Base-by-base conservation (phyloP, 2,329 filamentous ascomycete species). In the Eutypa lata region DNA sequence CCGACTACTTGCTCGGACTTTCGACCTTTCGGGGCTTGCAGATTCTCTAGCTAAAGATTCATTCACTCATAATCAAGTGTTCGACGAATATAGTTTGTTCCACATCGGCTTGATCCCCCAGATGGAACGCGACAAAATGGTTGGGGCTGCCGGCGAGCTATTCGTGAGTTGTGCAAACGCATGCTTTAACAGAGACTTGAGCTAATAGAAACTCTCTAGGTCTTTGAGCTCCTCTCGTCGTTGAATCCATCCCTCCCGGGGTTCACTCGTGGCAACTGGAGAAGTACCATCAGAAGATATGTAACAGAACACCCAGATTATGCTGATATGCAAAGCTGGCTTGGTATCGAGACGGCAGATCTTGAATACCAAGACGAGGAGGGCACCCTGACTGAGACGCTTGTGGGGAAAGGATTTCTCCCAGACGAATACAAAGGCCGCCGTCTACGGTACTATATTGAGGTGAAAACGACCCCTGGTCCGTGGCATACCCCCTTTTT, bases 391-490 rank as follows among this genome's bases (percentile, higher is more conserved):
- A 75, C 76, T 1, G 46, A 51, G 1, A 35, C 68, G 4, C 53
- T 78, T 2, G 61, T 73, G 3, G 57, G 65, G 7, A 62, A 61
- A n/a, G 67, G 69, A 2, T 68, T 75, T 49, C 59, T 74, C 0
- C 26, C 43, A 21, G 53, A 56, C 1, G 52, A 44, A 3, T 75
- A 70, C 68, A 26, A 38, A 11, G 58, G 44, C 11, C 54, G 52
- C 48, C 57, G 47, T 3, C 75, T 71, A 1, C 57, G 67, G 31
- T 81, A 78, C 56, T 74, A 71, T 21, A 72, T 82, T 2, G 79
- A 82, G 51, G 78, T 82, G 35, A 82, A 81, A 58, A 70, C 76
- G 1, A 80, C 77, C 0, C 73, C 71, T 0, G 61, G 62, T 1
- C 47, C 56, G 2, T 71, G 65, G 43, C 61, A 68, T 2, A 72